These are phyloP conservation scores for Xylaria curta DNA, from an alignment of 495 filamentous ascomycete species.

Conservation along the genomic window DNA sequence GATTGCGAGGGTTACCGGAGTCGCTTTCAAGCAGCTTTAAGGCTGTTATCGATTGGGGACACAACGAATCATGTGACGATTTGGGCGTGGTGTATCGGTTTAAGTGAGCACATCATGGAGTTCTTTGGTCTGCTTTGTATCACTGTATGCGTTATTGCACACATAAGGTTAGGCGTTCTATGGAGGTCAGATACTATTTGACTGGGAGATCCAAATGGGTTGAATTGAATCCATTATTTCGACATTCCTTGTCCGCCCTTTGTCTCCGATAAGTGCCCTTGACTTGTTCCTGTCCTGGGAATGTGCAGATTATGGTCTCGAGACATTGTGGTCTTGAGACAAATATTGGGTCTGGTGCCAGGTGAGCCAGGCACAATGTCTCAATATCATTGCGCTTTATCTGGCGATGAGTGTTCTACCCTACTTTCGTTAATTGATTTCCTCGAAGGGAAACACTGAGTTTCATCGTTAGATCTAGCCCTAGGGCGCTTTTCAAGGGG, in stretches of 20 bases:
- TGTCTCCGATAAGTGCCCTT: background rate
- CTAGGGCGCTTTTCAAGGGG: background rate
- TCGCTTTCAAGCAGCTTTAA: background rate
- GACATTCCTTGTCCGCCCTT: constrained; percentile 21
- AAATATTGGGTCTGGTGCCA: background rate
- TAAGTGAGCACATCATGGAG: constrained; percentile 38
- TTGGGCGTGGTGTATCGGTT: constrained; percentile 35
- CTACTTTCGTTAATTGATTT: background rate
- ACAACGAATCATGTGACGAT: constrained; percentile 24
- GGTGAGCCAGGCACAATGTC: background rate
- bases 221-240: constrained; percentile 24
- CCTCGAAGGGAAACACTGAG: background rate
- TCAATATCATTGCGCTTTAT: background rate
- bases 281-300: background rate
- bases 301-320: background rate
- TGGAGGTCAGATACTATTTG: constrained; percentile 31
- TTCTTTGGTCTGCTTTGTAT: constrained; percentile 34
- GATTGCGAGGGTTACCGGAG: background rate
- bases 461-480: constrained; percentile 3
- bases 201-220: constrained; percentile 14
- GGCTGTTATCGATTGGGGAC: constrained; percentile 20
- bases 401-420: background rate
- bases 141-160: constrained; percentile 32
- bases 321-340: background rate
- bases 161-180: constrained; percentile 39